These are phyloP conservation scores for Sarcocystis neurona DNA, from an alignment of 169 alveolate genomes.

Conservation along the genomic window DNA sequence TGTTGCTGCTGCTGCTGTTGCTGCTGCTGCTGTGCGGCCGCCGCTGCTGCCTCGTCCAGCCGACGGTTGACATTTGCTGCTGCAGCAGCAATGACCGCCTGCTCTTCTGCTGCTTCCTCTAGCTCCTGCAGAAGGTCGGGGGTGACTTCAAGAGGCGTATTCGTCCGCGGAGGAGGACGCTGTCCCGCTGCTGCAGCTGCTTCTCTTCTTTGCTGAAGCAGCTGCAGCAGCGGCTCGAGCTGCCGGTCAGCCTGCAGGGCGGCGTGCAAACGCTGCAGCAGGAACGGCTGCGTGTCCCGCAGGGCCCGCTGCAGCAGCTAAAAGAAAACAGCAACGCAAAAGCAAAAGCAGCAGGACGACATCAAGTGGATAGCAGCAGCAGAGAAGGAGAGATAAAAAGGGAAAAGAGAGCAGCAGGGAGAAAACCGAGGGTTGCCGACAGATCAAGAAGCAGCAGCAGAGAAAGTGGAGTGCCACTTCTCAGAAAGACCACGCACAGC, in stretches of 20 bases:
- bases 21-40: background rate
- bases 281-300: background rate
- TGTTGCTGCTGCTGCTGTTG: background rate
- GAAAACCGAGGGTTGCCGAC: no score
- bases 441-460: no score
- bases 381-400: background rate
- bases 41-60: background rate
- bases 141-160: background rate
- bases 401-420: background rate
- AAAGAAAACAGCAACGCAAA: background rate
- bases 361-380: background rate
- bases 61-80: background rate
- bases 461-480: no score
- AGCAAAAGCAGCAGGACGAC: background rate
- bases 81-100: background rate
- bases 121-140: conserved; percentile 8
- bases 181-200: background rate
- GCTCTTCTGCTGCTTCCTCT: background rate
- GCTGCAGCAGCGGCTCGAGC: background rate
- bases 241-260: conserved; percentile 6
- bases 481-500: no score
- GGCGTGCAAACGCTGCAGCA: background rate
- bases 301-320: conserved; percentile 36
- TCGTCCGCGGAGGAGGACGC: conserved; percentile 23
- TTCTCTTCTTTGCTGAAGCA: background rate